Conservation (phyloP, 1,139 yeast species). For the Cylindricascospora bacillispora region DNA sequence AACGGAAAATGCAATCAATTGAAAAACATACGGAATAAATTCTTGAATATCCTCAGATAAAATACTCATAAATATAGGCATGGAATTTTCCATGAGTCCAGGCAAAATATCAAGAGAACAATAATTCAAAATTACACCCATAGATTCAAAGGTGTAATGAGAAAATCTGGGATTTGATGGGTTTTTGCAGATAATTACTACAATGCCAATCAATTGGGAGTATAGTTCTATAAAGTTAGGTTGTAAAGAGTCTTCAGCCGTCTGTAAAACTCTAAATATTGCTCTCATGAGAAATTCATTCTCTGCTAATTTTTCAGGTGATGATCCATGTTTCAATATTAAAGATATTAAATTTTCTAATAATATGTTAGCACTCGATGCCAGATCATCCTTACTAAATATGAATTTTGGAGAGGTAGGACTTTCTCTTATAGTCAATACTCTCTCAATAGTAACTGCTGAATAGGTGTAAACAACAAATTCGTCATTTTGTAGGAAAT, state of each 20-base stretch:
- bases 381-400: constrained; percentile 62
- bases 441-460: constrained; percentile 83
- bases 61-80: constrained; percentile 56
- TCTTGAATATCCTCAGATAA: constrained; percentile 83
- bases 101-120: constrained; percentile 29
- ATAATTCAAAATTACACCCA: constrained; percentile 62
- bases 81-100: constrained; percentile 39
- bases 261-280: constrained; percentile 68
- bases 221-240: constrained; percentile 35
- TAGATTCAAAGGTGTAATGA: constrained; percentile 81
- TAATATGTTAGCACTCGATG: constrained; percentile 40
- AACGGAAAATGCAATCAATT: constrained; percentile 65
- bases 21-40: constrained; percentile 87
- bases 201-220: constrained; percentile 55
- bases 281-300: constrained; percentile 89
- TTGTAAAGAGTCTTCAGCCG: constrained; percentile 52
- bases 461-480: constrained; percentile 89
- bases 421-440: constrained; percentile 61
- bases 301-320: constrained; percentile 89
- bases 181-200: constrained; percentile 63
- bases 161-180: constrained; percentile 93
- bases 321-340: constrained; percentile 42
- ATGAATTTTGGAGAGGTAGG: constrained; percentile 36
- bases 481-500: constrained; percentile 46
- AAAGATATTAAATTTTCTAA: constrained; percentile 54